Evolutionary conservation across 805 yeast genomes (phyloP).

Genomic region (Saccharomycopsis sp.): DNA sequence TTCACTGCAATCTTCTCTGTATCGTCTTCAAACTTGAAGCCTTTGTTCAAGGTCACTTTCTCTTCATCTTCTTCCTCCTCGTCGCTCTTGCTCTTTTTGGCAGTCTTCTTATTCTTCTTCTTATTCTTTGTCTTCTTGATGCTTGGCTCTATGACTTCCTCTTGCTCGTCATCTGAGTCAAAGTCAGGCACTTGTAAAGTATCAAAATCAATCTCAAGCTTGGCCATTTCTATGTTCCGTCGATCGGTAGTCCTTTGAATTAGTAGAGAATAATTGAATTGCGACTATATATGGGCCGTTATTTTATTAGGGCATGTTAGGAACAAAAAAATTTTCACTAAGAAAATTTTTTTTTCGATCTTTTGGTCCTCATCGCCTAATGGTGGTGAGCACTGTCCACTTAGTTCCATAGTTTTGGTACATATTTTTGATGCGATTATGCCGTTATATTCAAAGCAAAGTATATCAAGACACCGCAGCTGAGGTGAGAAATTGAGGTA

Average conservation of each 20-base stretch:
- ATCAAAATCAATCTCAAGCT: slow-evolving; percentile 23
- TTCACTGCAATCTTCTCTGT: slow-evolving; percentile 45
- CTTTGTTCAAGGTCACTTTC: slow-evolving; percentile 52
- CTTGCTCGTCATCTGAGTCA: slow-evolving; percentile 40
- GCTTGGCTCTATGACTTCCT: slow-evolving; percentile 20
- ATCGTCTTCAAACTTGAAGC: slow-evolving; percentile 62
- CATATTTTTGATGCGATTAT: no score
- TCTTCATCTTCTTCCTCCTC: slow-evolving; percentile 29
- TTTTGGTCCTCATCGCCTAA: not conserved
- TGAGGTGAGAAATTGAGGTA: no score
- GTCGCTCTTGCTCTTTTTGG: slow-evolving; percentile 22
- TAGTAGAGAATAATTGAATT: not conserved
- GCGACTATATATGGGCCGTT: not conserved
- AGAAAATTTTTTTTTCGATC: no score
- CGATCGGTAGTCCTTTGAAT: not conserved
- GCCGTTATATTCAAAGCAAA: no score
- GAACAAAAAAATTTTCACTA: not conserved
- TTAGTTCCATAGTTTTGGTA: slow-evolving; percentile 31
- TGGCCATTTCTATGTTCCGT: not conserved
- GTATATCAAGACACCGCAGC: no score
- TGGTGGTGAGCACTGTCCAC: slow-evolving; percentile 1
- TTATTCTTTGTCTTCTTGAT: slow-evolving; percentile 24
- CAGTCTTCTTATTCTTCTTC: slow-evolving; percentile 25
- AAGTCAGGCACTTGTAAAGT: slow-evolving; percentile 43
- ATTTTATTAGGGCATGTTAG: no score